These are phyloP conservation scores for Coemansia sp. DNA, from an alignment of 192 early-diverging fungal genomes.

Conservation along the genomic window DNA sequence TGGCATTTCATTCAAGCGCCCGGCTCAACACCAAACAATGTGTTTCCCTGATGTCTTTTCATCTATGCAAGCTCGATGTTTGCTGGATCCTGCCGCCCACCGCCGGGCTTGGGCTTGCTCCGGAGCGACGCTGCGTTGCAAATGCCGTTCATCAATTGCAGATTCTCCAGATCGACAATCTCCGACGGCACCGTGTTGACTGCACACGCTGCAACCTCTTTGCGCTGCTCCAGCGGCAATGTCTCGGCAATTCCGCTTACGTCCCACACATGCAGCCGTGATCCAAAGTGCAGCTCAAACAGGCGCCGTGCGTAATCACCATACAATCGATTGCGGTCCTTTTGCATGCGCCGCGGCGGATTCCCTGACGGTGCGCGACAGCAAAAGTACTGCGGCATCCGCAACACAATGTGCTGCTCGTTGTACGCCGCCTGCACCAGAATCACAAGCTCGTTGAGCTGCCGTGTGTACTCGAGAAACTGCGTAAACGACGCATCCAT, in stretches of 20 bases:
- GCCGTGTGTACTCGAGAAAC: constrained; percentile 21
- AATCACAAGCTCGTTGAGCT: constrained; percentile 17
- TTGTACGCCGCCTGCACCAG: constrained; percentile 10
- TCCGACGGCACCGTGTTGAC: constrained; percentile 20
- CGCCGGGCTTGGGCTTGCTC: constrained; percentile 7
- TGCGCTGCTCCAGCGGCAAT: constrained; percentile 11
- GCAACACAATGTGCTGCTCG: constrained; percentile 15
- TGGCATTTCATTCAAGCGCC: not conserved
- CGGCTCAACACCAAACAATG: not conserved
- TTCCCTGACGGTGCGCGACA: constrained; percentile 15
- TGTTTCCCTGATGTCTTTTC: not conserved
- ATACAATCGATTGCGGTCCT: constrained; percentile 23
- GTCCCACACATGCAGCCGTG: constrained; percentile 19
- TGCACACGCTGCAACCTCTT: not conserved
- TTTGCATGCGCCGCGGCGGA: constrained; percentile 21
- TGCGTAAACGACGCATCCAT: constrained; percentile 16
- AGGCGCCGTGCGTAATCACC: constrained; percentile 15
- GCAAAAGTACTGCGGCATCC: constrained; percentile 29
- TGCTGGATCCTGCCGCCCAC: not conserved
- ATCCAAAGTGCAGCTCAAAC: constrained; percentile 13
- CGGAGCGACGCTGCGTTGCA: constrained; percentile 12
- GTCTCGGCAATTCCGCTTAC: constrained; percentile 13
- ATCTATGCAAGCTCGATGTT: not conserved
- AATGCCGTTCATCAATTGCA: constrained; percentile 13
- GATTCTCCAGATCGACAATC: constrained; percentile 24